phyloP scores from a whole-genome alignment of 1,139 yeast genomes.

The Blastobotrys illinoisensis region DNA sequence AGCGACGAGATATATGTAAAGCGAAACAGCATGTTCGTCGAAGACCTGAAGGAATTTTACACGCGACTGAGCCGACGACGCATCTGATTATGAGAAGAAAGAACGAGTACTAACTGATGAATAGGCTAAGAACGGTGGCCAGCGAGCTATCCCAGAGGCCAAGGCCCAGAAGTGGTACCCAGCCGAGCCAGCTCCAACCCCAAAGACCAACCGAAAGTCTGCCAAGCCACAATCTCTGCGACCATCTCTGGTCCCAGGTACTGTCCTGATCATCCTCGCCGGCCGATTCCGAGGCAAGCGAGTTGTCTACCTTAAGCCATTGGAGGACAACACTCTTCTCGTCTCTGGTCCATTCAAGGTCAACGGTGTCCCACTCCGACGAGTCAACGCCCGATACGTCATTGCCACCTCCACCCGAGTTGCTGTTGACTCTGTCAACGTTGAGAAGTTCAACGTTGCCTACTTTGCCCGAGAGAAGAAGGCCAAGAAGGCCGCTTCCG shows the following conservation, averaged over 20 bases:
- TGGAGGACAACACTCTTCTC: slow-evolving; percentile 97
- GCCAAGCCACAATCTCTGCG: slow-evolving; percentile 94
- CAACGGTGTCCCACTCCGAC: slow-evolving; percentile 99
- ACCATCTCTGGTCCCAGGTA: slow-evolving; percentile 96
- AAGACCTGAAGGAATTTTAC: too few relatives aligned
- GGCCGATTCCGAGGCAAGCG: slow-evolving; percentile 99
- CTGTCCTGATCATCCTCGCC: slow-evolving; percentile 96
- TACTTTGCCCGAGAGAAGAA: slow-evolving; percentile 97
- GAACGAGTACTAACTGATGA: slow-evolving; percentile 9
- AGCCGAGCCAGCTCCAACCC: slow-evolving; percentile 88
- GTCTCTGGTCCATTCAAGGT: slow-evolving; percentile 99
- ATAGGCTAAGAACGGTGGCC: slow-evolving; percentile 34
- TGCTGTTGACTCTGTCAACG: slow-evolving; percentile 73
- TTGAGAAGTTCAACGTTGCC: slow-evolving; percentile 87
- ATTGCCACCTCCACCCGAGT: slow-evolving; percentile 97
- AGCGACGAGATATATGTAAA: neutral
- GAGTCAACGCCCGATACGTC: slow-evolving; percentile 98
- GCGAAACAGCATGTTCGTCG: too few relatives aligned
- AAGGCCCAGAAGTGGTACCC: slow-evolving; percentile 89
- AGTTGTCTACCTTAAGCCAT: slow-evolving; percentile 95
- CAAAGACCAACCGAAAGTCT: slow-evolving; percentile 59
- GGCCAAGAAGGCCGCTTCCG: slow-evolving; percentile 75
- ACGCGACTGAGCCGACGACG: neutral
- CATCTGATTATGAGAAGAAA: neutral
- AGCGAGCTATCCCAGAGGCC: slow-evolving; percentile 27